Percentiles rank a stretch among this genome's conserved stretches.
phyloP scores from a whole-genome alignment of 257 asterid genomes.

The Haberlea rhodopensis region DNA sequence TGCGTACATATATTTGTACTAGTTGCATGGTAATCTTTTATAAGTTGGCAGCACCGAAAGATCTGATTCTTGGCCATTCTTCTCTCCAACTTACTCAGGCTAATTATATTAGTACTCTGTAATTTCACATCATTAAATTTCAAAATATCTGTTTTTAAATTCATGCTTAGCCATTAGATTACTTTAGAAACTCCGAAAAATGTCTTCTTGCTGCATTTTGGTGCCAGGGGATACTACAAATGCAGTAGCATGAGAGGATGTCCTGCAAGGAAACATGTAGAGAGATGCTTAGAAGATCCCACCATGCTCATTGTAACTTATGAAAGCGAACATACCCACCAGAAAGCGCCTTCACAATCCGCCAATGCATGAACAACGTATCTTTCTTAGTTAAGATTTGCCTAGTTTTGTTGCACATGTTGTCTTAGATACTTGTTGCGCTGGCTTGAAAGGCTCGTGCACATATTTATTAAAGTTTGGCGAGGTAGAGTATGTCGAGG shows the following conservation, averaged over 20 bases:
- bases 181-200: background rate
- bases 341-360: slow-evolving; percentile 36
- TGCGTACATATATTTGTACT: background rate
- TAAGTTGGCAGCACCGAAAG: background rate
- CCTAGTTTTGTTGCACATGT: background rate
- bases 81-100: background rate
- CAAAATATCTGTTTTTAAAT: no score
- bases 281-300: slow-evolving; percentile 47
- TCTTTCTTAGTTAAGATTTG: background rate
- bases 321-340: slow-evolving; percentile 50
- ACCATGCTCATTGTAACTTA: slow-evolving; percentile 50
- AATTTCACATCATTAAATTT: no score
- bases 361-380: slow-evolving; percentile 18
- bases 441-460: slow-evolving; percentile 23
- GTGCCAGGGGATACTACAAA: slow-evolving; percentile 53
- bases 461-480: no score
- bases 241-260: slow-evolving; percentile 64
- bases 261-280: slow-evolving; percentile 46
- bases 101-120: background rate
- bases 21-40: background rate
- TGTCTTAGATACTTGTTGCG: background rate
- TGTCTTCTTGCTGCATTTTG: slow-evolving; percentile 30
- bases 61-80: background rate
- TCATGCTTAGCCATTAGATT: no score
- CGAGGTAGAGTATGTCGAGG: no score